Percentiles rank a stretch among this genome's conserved stretches.
Evolutionary conservation across 768 basidiomycete genomes (phyloP).

Genomic region (Boletus sensibilis): DNA sequence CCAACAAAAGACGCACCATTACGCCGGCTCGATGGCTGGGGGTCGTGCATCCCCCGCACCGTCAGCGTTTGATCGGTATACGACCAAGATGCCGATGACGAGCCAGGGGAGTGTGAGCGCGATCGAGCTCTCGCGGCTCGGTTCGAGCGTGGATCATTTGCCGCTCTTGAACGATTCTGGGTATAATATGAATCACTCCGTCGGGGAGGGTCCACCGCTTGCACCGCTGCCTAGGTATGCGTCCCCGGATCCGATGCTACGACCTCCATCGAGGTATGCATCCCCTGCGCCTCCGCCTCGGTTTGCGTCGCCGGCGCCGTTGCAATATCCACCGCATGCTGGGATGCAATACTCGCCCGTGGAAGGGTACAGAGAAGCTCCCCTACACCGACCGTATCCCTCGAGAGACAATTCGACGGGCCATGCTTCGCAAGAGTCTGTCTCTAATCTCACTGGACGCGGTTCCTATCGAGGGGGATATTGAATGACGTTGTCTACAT

Average conservation of each 20-base stretch:
- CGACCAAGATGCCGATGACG: constrained; percentile 46
- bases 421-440: constrained; percentile 18
- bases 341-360: constrained; percentile 25
- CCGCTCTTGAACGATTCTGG: constrained; percentile 49
- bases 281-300: constrained; percentile 28
- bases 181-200: constrained; percentile 1
- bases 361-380: constrained; percentile 54
- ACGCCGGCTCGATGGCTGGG: constrained; percentile 34
- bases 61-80: constrained; percentile 57
- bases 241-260: constrained; percentile 17
- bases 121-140: constrained; percentile 58
- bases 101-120: constrained; percentile 31
- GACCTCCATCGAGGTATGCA: constrained; percentile 29
- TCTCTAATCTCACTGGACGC: constrained; percentile 33
- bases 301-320: constrained; percentile 40
- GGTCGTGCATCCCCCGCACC: constrained; percentile 42
- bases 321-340: constrained; percentile 40
- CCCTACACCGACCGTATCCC: constrained; percentile 56
- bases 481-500: background rate
- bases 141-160: constrained; percentile 50
- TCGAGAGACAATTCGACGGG: constrained; percentile 15
- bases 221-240: constrained; percentile 29
- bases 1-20: constrained; percentile 42
- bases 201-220: constrained; percentile 11
- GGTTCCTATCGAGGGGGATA: constrained; percentile 27